Evolutionary conservation across 805 yeast species (phyloP).

Genomic region (Saccharomycopsis sp.): DNA sequence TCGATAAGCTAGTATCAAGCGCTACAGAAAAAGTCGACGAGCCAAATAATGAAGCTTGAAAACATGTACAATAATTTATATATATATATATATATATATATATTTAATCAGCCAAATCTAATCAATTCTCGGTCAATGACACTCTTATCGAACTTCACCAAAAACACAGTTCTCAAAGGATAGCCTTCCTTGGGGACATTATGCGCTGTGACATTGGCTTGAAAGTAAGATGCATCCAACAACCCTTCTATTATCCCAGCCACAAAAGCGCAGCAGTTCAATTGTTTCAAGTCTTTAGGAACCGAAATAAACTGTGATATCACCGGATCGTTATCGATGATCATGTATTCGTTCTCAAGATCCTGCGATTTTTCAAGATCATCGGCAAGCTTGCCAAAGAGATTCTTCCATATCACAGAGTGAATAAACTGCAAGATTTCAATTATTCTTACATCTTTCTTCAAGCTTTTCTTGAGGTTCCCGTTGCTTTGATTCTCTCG

Average conservation of each 20-base stretch:
- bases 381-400: constrained; percentile 69
- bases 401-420: constrained; percentile 59
- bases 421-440: constrained; percentile 67
- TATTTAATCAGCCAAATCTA: constrained; percentile 26
- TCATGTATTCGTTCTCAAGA: constrained; percentile 54
- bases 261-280: constrained; percentile 73
- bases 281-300: constrained; percentile 68
- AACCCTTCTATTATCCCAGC: constrained; percentile 85
- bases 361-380: constrained; percentile 66
- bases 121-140: constrained; percentile 47
- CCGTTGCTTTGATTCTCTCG: constrained; percentile 44
- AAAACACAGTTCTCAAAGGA: constrained; percentile 65
- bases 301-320: constrained; percentile 65
- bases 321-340: constrained; percentile 65
- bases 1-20: constrained; percentile 11
- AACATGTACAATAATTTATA: neutral
- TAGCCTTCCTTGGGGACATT: constrained; percentile 49
- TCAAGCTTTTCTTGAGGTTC: constrained; percentile 36
- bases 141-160: constrained; percentile 57
- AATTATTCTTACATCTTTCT: constrained; percentile 56
- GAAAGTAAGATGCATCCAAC: constrained; percentile 61
- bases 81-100: too few relatives aligned
- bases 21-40: constrained; percentile 15
- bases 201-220: constrained; percentile 77
- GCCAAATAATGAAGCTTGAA: neutral